Percentiles rank a stretch among this genome's conserved stretches.
Conservation (phyloP, 495 filamentous ascomycete species). For the Podospora conica region DNA sequence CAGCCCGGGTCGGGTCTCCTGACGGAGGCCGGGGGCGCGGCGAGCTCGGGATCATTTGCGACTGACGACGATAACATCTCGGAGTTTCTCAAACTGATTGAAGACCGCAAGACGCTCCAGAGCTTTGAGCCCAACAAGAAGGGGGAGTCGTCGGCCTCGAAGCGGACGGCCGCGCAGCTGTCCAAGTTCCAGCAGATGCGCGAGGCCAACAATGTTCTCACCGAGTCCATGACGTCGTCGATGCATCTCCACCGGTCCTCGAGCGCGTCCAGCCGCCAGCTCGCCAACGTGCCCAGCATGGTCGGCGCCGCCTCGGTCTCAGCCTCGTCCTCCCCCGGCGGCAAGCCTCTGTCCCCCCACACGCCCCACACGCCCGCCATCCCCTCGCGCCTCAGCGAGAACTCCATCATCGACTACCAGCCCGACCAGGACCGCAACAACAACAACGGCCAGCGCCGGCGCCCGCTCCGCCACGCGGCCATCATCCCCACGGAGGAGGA, state of each 20-base stretch:
- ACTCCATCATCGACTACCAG: slow-evolving; percentile 73
- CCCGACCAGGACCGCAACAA: slow-evolving; percentile 11
- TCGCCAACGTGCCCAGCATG: slow-evolving; percentile 80
- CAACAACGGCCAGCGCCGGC: slow-evolving; percentile 18
- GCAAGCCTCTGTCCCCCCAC: slow-evolving; percentile 88
- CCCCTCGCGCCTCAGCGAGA: slow-evolving; percentile 83
- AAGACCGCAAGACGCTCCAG: slow-evolving; percentile 70
- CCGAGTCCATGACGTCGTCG: slow-evolving; percentile 83
- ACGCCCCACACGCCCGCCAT: slow-evolving; percentile 92
- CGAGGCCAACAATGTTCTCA: slow-evolving; percentile 77
- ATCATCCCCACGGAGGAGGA: slow-evolving; percentile 32
- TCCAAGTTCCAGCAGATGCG: slow-evolving; percentile 75
- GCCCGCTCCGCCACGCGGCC: slow-evolving; percentile 16
- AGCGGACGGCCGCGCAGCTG: slow-evolving; percentile 62
- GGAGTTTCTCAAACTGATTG: slow-evolving; percentile 82
- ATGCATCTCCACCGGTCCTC: slow-evolving; percentile 76
- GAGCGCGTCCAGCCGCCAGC: slow-evolving; percentile 74
- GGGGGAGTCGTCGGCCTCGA: slow-evolving; percentile 51
- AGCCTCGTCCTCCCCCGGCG: slow-evolving; percentile 70
- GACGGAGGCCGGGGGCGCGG: slow-evolving; percentile 61
- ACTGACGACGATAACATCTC: slow-evolving; percentile 88
- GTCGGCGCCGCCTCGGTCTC: slow-evolving; percentile 75
- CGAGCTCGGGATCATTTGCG: slow-evolving; percentile 72
- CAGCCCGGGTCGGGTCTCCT: slow-evolving; percentile 83
- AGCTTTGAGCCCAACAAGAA: slow-evolving; percentile 56